Base-by-base conservation (phyloP, 495 filamentous ascomycete species). In the Barbatosphaeria neglecta region DNA sequence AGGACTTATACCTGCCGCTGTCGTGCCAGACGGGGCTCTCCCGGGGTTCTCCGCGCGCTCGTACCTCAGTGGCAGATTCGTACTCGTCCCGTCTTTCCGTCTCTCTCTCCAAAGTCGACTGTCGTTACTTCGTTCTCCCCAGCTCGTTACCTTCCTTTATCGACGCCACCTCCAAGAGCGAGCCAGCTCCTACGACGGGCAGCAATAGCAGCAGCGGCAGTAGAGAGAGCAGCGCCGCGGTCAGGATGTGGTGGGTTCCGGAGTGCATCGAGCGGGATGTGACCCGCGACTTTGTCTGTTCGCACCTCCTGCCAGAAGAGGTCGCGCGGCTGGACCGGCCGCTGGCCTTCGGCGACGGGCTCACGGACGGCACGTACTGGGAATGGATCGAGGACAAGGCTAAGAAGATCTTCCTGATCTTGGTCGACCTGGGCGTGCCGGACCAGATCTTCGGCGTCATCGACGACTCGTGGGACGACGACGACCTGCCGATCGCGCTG, bases 341-440 rank as follows among this genome's bases (percentile, higher is more conserved):
- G 0, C 65, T 90, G 28, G 75, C 75, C 16, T 95, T 92, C 65
- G 89, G 87, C n/a, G 87, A 90, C 56, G 86, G 83, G 11, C 62
- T 96, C 51, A 95, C 89, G 1, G 86, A 87, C 55, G 82, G 87
- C 51, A 93, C 87, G 1, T 97, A 95, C 57, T 81, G 87, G 63
- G 90, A 95, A 53, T 93, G 86, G 85, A 93, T 97, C 48, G 69
- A 93, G 43, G 67, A 83, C 49, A 84, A 82, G 53, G 82, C 86
- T 4, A 83, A 77, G 51, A 76, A 81, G 46, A 74, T 94, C 44
- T 97, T 94, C 52, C 73, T 97, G 25, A 85, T 89, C 25, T 73
- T 95, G 25, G 72, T 80, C 35, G 83, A 90, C 47, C 70, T 95
- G 42, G 86, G 83, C 0, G 76, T 87, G 11, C 82, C 90, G 0